These are phyloP conservation scores for Penstemon barbatus DNA, from an alignment of 257 asterid species.

Conservation along the genomic window DNA sequence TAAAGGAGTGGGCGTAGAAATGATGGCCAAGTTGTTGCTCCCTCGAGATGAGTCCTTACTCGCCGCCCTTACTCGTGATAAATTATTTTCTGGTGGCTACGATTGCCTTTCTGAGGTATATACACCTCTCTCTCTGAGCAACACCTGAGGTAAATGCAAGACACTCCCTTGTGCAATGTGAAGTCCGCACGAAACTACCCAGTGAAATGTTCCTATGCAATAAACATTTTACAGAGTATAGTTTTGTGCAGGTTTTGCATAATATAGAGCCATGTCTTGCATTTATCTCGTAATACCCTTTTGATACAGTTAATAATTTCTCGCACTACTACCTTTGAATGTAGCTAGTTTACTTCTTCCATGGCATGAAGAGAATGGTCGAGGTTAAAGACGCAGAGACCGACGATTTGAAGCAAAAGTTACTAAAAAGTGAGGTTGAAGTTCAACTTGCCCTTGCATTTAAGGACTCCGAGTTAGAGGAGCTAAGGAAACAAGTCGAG, in stretches of 20 bases:
- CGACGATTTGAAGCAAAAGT: constrained; percentile 18
- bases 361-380: constrained; percentile 16
- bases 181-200: too few species aligned
- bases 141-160: too few species aligned
- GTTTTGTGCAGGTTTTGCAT: too few species aligned
- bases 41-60: not conserved
- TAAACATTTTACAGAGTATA: too few species aligned
- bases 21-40: not conserved
- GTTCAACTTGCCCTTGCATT: constrained; percentile 21
- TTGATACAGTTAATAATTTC: not conserved
- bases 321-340: not conserved
- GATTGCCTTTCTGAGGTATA: constrained; percentile 6
- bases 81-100: constrained; percentile 12
- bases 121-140: not conserved
- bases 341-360: not conserved
- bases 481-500: not conserved
- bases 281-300: too few species aligned
- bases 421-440: constrained; percentile 13
- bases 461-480: constrained; percentile 19
- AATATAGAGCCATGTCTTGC: too few species aligned
- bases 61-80: not conserved
- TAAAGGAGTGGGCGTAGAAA: not conserved
- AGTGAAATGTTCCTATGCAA: not conserved
- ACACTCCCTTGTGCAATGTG: too few species aligned
- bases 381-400: constrained; percentile 2